phyloP scores from a whole-genome alignment of 2,329 filamentous ascomycete species.

The Graphilbum sp. region DNA sequence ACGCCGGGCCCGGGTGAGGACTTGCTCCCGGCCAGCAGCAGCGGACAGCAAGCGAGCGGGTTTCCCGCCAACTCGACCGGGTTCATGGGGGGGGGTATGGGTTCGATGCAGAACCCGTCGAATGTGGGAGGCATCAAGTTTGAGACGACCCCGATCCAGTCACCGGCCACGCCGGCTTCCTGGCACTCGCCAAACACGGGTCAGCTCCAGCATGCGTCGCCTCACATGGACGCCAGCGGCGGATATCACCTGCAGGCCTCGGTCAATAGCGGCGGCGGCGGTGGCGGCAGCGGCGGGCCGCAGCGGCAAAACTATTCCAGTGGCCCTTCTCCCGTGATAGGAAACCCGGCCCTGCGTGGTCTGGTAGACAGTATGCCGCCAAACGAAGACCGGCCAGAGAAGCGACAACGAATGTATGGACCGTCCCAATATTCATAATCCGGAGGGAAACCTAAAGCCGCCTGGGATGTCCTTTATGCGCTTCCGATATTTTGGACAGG shows the following conservation, averaged over 20 bases:
- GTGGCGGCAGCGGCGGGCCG: conserved; percentile 12
- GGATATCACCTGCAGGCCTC: conserved; percentile 30
- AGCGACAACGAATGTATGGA: conserved; percentile 33
- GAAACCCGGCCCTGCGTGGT: conserved; percentile 15
- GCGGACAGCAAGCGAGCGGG: neutral
- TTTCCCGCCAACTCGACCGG: no score
- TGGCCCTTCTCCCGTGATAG: conserved; percentile 13
- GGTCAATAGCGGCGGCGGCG: conserved; percentile 24
- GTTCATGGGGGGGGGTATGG: conserved; percentile 15
- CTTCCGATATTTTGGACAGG: no score
- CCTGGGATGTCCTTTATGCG: no score
- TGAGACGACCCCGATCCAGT: conserved; percentile 37
- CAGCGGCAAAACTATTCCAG: conserved; percentile 8
- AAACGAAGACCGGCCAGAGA: conserved; percentile 30
- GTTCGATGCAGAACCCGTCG: conserved; percentile 6
- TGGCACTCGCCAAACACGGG: conserved; percentile 31
- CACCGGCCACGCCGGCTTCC: conserved; percentile 28
- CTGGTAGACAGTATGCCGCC: conserved; percentile 17
- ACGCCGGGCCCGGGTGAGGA: conserved; percentile 19
- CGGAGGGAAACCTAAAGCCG: no score
- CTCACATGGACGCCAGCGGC: conserved; percentile 26
- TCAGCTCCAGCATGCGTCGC: conserved; percentile 33
- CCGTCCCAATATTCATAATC: conserved; percentile 12
- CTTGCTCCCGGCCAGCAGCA: conserved; percentile 11
- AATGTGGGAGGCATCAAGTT: conserved; percentile 24